These are phyloP conservation scores for Tremellales sp. DNA, from an alignment of 1,284 basidiomycete genomes.

Conservation along the genomic window DNA sequence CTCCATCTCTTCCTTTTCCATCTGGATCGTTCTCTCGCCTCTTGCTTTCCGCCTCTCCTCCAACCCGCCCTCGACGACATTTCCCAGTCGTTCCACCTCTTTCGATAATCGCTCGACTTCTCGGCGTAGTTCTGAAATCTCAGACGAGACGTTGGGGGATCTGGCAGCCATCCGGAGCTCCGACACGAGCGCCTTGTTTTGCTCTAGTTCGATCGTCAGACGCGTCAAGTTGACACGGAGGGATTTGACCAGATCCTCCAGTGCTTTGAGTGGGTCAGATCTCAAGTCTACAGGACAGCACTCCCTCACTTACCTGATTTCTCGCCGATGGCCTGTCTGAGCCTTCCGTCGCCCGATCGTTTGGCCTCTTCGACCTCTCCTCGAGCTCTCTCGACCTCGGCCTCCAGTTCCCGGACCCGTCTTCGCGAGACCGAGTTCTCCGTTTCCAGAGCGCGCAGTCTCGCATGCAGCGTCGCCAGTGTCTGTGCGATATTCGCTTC, in stretches of 20 bases:
- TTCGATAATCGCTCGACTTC: slow-evolving; percentile 58
- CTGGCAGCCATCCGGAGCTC: slow-evolving; percentile 55
- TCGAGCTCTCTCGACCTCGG: slow-evolving; percentile 59
- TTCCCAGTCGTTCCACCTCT: slow-evolving; percentile 75
- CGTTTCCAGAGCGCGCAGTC: slow-evolving; percentile 57
- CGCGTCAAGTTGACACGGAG: slow-evolving; percentile 69
- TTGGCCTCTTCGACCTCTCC: slow-evolving; percentile 48
- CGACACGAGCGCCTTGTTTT: slow-evolving; percentile 61
- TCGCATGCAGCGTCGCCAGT: slow-evolving; percentile 37
- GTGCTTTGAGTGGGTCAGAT: slow-evolving; percentile 53
- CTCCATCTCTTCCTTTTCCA: slow-evolving; percentile 33
- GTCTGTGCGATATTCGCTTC: slow-evolving; percentile 28
- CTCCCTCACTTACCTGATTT: slow-evolving; percentile 63
- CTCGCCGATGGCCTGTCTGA: slow-evolving; percentile 65
- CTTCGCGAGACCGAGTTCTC: slow-evolving; percentile 74
- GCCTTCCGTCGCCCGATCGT: slow-evolving; percentile 17
- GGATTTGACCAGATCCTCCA: slow-evolving; percentile 69
- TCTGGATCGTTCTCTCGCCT: slow-evolving; percentile 21
- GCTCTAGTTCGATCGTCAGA: slow-evolving; percentile 69
- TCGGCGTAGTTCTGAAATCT: slow-evolving; percentile 56
- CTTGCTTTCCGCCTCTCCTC: slow-evolving; percentile 58
- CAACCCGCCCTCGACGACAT: slow-evolving; percentile 76
- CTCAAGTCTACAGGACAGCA: not conserved
- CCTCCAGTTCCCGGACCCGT: slow-evolving; percentile 73
- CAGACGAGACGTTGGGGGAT: slow-evolving; percentile 41